A percentile compares a stretch with the other conserved stretches of the same genome.
phyloP scores from a whole-genome alignment of 2,329 filamentous ascomycete genomes.

The Cryphonectria radicalis region DNA sequence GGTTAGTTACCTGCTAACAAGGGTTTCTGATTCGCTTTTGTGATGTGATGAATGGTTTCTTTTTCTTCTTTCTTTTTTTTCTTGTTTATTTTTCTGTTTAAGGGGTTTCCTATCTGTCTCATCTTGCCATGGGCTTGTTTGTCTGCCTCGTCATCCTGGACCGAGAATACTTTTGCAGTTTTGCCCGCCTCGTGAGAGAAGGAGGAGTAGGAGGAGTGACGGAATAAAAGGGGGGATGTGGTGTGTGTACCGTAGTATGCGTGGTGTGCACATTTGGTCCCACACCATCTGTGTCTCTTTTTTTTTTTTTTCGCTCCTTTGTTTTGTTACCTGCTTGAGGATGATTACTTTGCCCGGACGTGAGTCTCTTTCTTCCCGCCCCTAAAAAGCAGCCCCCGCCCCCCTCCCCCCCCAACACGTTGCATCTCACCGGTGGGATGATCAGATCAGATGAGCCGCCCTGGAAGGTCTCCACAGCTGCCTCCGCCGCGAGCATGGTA shows the following conservation, averaged over 20 bases:
- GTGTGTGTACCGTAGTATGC: too few relatives aligned
- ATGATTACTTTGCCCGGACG: not conserved
- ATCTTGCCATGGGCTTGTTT: not conserved
- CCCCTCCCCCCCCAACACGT: not conserved
- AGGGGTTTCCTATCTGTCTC: not conserved
- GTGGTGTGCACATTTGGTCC: not conserved
- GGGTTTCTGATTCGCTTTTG: not conserved
- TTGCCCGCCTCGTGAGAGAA: not conserved
- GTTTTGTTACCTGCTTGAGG: not conserved
- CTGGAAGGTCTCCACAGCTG: not conserved
- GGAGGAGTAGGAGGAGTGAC: not conserved
- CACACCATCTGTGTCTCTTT: not conserved
- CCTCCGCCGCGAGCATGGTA: not conserved
- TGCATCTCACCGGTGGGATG: constrained; percentile 4
- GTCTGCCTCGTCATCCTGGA: not conserved
- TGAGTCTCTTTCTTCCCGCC: not conserved
- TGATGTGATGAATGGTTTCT: not conserved
- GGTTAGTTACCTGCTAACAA: not conserved
- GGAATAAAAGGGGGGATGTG: too few relatives aligned
- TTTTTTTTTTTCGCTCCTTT: not conserved
- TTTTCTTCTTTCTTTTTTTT: not conserved
- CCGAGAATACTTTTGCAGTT: not conserved
- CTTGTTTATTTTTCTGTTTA: not conserved
- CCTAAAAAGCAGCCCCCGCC: not conserved
- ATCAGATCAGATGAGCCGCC: constrained; percentile 8